These are phyloP conservation scores for Chenopodium suecicum DNA, from an alignment of 148 eudicot species.

Conservation along the genomic window DNA sequence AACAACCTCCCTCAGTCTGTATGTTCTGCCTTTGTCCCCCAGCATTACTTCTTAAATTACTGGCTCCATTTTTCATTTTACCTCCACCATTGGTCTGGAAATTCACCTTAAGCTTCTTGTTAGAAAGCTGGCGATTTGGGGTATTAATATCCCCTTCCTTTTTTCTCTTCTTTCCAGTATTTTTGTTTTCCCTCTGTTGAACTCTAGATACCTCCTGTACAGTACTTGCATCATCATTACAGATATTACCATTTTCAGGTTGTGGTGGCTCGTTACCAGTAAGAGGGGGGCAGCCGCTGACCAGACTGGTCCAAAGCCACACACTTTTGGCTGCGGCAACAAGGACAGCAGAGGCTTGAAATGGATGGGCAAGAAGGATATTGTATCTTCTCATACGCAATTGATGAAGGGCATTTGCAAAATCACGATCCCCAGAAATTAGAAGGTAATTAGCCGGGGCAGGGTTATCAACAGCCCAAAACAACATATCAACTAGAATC, in stretches of 20 bases:
- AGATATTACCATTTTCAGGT: background rate
- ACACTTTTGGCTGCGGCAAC: constrained; percentile 80
- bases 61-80: background rate
- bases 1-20: background rate
- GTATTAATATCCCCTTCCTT: background rate
- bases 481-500: constrained; percentile 91
- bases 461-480: constrained; percentile 96
- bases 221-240: no score
- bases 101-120: background rate
- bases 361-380: constrained; percentile 89
- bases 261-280: constrained; percentile 41
- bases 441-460: constrained; percentile 86
- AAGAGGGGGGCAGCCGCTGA: constrained; percentile 65
- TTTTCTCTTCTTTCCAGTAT: background rate
- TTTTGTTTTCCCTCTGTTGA: background rate
- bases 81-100: background rate
- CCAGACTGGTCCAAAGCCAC: constrained; percentile 90
- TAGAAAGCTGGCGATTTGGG: background rate
- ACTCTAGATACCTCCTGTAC: background rate
- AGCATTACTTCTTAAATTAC: background rate
- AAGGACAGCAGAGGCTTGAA: constrained; percentile 64
- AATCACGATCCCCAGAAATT: constrained; percentile 94
- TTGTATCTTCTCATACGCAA: constrained; percentile 86
- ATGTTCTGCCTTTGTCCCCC: background rate
- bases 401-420: constrained; percentile 89